Evolutionary conservation across 225 moss, liverwort and hornwort genomes (phyloP).

Genomic region (Marchantia paleacea): DNA sequence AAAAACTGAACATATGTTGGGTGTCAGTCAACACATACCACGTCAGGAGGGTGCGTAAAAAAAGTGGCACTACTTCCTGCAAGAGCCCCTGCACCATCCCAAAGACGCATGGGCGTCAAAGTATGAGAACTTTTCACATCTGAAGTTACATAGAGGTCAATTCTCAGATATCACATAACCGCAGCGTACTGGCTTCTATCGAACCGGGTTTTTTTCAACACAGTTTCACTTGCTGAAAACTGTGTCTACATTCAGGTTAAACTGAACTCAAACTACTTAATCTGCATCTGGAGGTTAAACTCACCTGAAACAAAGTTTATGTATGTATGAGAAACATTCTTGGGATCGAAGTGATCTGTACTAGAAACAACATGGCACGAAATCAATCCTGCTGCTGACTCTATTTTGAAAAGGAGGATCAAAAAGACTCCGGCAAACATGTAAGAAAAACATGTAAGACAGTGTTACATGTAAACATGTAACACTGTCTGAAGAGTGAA

Average conservation of each 20-base stretch:
- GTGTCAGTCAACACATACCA: slow-evolving; percentile 40
- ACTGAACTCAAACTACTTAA: no score
- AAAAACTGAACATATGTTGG: background rate
- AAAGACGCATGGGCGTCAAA: background rate
- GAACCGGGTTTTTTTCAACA: no score
- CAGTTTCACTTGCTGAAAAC: no score
- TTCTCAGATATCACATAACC: background rate
- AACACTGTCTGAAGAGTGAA: background rate
- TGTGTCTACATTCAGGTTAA: no score
- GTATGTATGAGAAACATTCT: slow-evolving; percentile 41
- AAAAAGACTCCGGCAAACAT: no score
- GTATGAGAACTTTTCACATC: background rate
- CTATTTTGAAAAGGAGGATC: no score
- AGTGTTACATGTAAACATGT: background rate
- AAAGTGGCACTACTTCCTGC: slow-evolving; percentile 81
- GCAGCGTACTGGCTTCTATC: background rate
- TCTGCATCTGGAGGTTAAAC: background rate
- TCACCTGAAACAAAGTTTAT: slow-evolving; percentile 74
- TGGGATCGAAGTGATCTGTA: slow-evolving; percentile 47
- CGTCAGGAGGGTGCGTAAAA: slow-evolving; percentile 89
- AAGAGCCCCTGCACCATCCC: slow-evolving; percentile 56
- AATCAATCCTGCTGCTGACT: background rate
- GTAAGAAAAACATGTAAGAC: no score
- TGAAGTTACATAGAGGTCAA: background rate
- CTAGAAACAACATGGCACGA: background rate